Conservation (phyloP, 2,329 filamentous ascomycete species). For the Fusarium chuoi region DNA sequence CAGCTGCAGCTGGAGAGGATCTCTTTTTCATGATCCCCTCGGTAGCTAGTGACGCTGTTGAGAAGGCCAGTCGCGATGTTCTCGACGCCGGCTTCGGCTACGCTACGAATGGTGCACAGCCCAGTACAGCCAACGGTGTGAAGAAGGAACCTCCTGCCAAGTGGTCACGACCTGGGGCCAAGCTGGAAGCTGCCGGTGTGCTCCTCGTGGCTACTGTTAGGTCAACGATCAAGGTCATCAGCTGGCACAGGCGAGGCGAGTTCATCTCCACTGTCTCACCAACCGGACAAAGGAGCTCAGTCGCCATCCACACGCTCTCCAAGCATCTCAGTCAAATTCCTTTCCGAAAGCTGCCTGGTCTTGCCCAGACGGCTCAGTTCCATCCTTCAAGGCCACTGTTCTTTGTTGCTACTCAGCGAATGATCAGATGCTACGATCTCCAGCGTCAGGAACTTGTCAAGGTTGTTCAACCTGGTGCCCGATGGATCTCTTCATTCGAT, state of each 20-base stretch:
- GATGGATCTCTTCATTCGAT: slow-evolving; percentile 93
- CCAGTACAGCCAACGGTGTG: slow-evolving; percentile 61
- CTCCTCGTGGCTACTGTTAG: slow-evolving; percentile 83
- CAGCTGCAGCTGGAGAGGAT: slow-evolving; percentile 85
- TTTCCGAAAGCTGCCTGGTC: slow-evolving; percentile 80
- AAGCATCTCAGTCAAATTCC: slow-evolving; percentile 96
- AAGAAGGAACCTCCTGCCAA: slow-evolving; percentile 81
- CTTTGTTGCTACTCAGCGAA: slow-evolving; percentile 94
- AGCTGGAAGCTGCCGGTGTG: slow-evolving; percentile 81
- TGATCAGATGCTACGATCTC: slow-evolving; percentile 93
- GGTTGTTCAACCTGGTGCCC: slow-evolving; percentile 90
- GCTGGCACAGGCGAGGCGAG: slow-evolving; percentile 94
- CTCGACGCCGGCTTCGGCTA: slow-evolving; percentile 94
- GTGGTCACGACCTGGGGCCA: slow-evolving; percentile 82
- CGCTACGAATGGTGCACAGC: slow-evolving; percentile 74
- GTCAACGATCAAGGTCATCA: slow-evolving; percentile 84
- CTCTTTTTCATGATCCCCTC: slow-evolving; percentile 86
- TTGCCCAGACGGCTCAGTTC: slow-evolving; percentile 90
- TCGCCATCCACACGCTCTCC: slow-evolving; percentile 93
- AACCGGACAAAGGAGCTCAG: slow-evolving; percentile 78
- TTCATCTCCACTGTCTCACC: slow-evolving; percentile 95
- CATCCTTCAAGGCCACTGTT: slow-evolving; percentile 93
- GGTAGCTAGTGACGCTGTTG: slow-evolving; percentile 76
- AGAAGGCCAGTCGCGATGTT: slow-evolving; percentile 78
- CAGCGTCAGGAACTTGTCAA: slow-evolving; percentile 92